Evolutionary conservation across 2,329 filamentous ascomycete species (phyloP).

Genomic region (Sporothrix pallida): DNA sequence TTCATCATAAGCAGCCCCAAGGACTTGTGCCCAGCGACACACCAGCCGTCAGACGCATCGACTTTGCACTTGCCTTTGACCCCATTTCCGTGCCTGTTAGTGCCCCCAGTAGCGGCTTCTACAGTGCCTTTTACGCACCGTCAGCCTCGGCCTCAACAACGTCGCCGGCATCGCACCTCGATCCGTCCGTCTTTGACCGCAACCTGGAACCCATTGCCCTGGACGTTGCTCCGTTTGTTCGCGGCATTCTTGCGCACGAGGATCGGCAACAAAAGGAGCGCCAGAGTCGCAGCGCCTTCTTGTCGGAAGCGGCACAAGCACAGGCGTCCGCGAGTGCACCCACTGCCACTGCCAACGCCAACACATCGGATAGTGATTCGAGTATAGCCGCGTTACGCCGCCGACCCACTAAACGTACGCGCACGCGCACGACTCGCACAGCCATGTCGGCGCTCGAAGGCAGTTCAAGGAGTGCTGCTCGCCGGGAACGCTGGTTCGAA

Average conservation of each 20-base stretch:
- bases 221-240: slow-evolving; percentile 90
- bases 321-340: not conserved
- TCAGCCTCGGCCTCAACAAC: slow-evolving; percentile 39
- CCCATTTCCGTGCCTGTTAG: slow-evolving; percentile 59
- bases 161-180: slow-evolving; percentile 53
- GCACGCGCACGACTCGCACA: slow-evolving; percentile 73
- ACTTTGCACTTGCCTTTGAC: slow-evolving; percentile 66
- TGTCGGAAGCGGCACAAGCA: slow-evolving; percentile 50
- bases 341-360: slow-evolving; percentile 40
- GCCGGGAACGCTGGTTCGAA: slow-evolving; percentile 70
- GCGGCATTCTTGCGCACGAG: slow-evolving; percentile 81
- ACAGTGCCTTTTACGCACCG: slow-evolving; percentile 40
- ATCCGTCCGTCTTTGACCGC: slow-evolving; percentile 78
- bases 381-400: not conserved
- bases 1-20: slow-evolving; percentile 47
- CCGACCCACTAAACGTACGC: slow-evolving; percentile 54
- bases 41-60: slow-evolving; percentile 52
- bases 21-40: slow-evolving; percentile 42
- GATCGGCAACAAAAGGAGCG: slow-evolving; percentile 71
- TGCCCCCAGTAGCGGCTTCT: slow-evolving; percentile 2
- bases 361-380: slow-evolving; percentile 11
- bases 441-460: slow-evolving; percentile 73
- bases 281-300: slow-evolving; percentile 59
- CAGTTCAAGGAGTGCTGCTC: slow-evolving; percentile 64
- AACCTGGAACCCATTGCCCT: slow-evolving; percentile 67